Conservation (phyloP, 1,139 yeast genomes). For the Williopsis jadinii region DNA sequence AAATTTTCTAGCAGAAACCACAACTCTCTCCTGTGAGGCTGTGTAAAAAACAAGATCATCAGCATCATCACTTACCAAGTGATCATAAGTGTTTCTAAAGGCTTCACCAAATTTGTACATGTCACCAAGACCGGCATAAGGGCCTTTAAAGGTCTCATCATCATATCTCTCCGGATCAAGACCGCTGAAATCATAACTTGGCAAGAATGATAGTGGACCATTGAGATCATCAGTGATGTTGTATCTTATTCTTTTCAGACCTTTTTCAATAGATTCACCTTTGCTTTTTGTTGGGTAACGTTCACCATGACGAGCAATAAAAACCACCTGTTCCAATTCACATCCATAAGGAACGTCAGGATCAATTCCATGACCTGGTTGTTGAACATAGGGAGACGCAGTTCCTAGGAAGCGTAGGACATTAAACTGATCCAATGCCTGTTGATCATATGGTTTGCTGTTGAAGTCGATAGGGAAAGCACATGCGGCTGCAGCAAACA, state of each 20-base stretch:
- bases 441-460: no score
- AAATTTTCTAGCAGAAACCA: conserved; percentile 14
- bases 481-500: no score
- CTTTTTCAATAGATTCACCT: no score
- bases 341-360: conserved; percentile 34
- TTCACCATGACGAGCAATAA: conserved; percentile 44
- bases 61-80: conserved; percentile 4
- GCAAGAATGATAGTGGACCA: conserved; percentile 14
- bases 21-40: conserved; percentile 17
- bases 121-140: conserved; percentile 16
- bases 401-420: no score
- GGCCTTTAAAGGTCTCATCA: conserved; percentile 14
- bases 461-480: no score
- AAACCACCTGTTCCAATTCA: conserved; percentile 38
- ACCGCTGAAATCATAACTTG: conserved; percentile 11
- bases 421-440: no score
- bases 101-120: conserved; percentile 11
- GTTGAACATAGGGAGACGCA: conserved; percentile 35
- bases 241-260: no score
- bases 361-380: conserved; percentile 41
- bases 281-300: conserved; percentile 30
- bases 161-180: conserved; percentile 10
- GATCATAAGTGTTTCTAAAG: conserved; percentile 13
- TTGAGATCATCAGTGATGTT: conserved; percentile 1
- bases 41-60: conserved; percentile 8